A percentile compares a stretch with the other conserved stretches of the same genome.
Conservation (phyloP, 805 yeast genomes). For the Suhomyces pyralidae region DNA sequence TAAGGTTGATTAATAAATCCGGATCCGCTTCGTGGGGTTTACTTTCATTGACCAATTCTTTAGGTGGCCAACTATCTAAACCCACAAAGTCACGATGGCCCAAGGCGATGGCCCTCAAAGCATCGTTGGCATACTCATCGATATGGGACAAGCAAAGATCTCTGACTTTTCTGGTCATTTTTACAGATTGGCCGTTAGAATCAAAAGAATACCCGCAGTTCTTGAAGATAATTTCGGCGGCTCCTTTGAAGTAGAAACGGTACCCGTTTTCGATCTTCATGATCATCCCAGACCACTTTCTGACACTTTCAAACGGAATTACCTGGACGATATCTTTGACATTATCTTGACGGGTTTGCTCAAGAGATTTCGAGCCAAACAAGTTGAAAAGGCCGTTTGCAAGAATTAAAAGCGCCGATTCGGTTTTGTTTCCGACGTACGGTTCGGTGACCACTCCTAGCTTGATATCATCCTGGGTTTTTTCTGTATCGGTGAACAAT, state of each 20-base stretch:
- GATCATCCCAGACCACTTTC: conserved; percentile 90
- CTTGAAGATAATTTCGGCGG: conserved; percentile 80
- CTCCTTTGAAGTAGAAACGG: conserved; percentile 82
- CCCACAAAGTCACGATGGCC: conserved; percentile 70
- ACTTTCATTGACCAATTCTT: conserved; percentile 31
- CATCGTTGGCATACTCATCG: conserved; percentile 65
- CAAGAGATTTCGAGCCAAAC: conserved; percentile 43
- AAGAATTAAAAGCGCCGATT: conserved; percentile 75
- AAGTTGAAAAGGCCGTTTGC: conserved; percentile 57
- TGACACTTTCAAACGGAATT: conserved; percentile 86
- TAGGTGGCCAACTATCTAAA: conserved; percentile 64
- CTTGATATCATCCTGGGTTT: conserved; percentile 6
- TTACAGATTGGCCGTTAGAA: conserved; percentile 25
- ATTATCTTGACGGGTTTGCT: conserved; percentile 28
- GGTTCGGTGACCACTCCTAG: conserved; percentile 45
- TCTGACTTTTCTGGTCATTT: conserved; percentile 29
- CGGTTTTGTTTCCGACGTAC: conserved; percentile 91
- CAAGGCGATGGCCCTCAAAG: conserved; percentile 84
- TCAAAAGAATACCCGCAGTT: conserved; percentile 47
- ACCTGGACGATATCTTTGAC: conserved; percentile 52
- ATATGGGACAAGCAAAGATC: conserved; percentile 30
- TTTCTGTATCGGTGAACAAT: conserved; percentile 15
- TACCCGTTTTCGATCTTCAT: conserved; percentile 47
- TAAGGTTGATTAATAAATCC: conserved; percentile 21
- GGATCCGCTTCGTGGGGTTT: conserved; percentile 41